These are phyloP conservation scores for Tremellales sp. DNA, from an alignment of 1,284 basidiomycete species.

Conservation along the genomic window DNA sequence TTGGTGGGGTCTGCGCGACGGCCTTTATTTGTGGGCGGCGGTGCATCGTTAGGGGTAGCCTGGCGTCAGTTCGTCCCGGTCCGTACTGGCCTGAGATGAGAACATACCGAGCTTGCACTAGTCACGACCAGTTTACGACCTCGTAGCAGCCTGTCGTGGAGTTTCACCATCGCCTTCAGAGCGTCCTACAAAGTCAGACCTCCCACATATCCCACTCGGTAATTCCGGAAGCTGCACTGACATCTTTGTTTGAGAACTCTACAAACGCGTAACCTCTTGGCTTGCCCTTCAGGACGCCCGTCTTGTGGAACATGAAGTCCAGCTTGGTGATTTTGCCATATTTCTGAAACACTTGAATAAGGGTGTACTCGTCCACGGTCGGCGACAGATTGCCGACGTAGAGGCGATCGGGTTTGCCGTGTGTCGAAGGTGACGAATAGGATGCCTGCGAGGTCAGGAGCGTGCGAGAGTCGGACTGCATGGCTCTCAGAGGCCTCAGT, in stretches of 20 bases:
- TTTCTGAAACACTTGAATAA: conserved; percentile 84
- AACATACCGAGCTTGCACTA: conserved; percentile 70
- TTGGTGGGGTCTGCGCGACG: conserved; percentile 60
- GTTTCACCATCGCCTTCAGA: conserved; percentile 65
- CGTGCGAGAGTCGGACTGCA: conserved; percentile 1
- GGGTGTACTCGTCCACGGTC: conserved; percentile 84
- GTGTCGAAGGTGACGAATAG: conserved; percentile 14
- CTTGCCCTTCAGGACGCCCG: conserved; percentile 80
- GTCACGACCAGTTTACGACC: conserved; percentile 85
- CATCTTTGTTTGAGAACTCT: conserved; percentile 72
- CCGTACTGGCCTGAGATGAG: too few relatives aligned
- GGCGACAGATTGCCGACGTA: conserved; percentile 89
- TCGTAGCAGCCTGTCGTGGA: conserved; percentile 75
- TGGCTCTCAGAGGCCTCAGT: background rate
- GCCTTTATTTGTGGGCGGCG: conserved; percentile 26
- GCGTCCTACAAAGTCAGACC: conserved; percentile 67
- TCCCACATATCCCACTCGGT: too few relatives aligned
- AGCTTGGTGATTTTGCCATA: conserved; percentile 87
- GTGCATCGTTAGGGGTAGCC: conserved; percentile 35
- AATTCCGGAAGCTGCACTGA: conserved; percentile 50
- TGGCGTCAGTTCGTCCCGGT: conserved; percentile 43
- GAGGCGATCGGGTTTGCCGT: conserved; percentile 55
- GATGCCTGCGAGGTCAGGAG: conserved; percentile 5
- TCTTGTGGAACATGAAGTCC: conserved; percentile 93
- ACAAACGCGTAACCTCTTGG: conserved; percentile 94